Base-by-base conservation (phyloP, 2,329 filamentous ascomycete species). In the Shiraia bambusicola region DNA sequence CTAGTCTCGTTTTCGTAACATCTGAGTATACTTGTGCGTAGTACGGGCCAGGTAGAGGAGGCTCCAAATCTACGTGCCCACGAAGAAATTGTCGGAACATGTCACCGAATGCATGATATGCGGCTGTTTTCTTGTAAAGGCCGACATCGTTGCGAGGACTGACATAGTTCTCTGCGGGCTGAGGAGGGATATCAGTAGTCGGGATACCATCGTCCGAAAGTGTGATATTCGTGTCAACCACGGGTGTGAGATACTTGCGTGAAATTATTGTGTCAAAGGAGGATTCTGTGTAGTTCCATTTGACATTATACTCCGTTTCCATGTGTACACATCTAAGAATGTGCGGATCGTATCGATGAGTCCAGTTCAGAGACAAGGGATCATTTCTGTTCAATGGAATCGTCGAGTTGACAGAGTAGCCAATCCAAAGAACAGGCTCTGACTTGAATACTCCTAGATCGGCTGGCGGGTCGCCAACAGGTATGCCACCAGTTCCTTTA, bases 1-100 rank as follows among this genome's bases (percentile, higher is more conserved):
- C 60, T 1, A 78, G 59, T n/a, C 65, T 63, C 1, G 74, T 76
- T 42, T 72, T 70, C 6, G 71, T 61, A 13, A 71, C 65, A 3
- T 70, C 61, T 3, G 61, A 63, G 27, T 56, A 46, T 2, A 59
- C 54, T 9, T 54, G 52, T 12, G 61, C 33, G 16, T 59, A 65
- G 11, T 50, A 54, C 2, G 58, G 64, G 17, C 57, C 65, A 1
- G 58, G 63, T 2, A 53, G 37, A 4, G 52, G 56, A 5, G 60
- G 40, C 6, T 60, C 56, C 8, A 67, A 34, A 30, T 63, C 63
- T 9, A 69, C 54, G 3, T 54, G 51, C 2, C 65, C 65, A 1
- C 50, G 39, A 1, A 69, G 50, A 19, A 67, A 69, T 1, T 50
- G 34, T 2, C 66, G 58, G 6, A 69, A 50, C 27, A 57, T 49